Evolutionary conservation across 2,329 filamentous ascomycete species (phyloP).

Genomic region (Phoma sp.): DNA sequence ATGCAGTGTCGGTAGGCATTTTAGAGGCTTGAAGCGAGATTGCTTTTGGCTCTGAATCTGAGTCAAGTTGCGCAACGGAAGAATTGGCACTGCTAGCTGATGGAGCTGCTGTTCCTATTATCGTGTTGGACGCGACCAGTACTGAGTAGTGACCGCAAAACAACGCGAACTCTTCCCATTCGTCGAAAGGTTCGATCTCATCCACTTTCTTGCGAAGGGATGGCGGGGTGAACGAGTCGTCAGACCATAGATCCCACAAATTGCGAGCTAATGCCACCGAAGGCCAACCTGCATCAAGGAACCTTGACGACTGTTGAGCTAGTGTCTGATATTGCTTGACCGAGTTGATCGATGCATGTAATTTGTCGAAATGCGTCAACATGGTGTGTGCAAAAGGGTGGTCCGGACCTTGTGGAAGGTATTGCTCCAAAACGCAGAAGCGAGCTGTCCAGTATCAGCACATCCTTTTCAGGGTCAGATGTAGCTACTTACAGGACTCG

Average conservation of each 20-base stretch:
- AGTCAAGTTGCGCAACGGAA: not conserved
- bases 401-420: conserved; percentile 75
- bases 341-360: conserved; percentile 78
- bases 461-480: not conserved
- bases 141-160: conserved; percentile 87
- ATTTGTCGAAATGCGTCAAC: conserved; percentile 80
- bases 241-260: conserved; percentile 84
- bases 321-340: conserved; percentile 72
- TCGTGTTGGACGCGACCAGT: conserved; percentile 64
- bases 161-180: conserved; percentile 92
- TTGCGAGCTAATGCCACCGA: conserved; percentile 65
- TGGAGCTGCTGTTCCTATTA: conserved; percentile 16
- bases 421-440: conserved; percentile 87
- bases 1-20: conserved; percentile 11
- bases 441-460: conserved; percentile 58
- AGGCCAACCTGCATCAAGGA: conserved; percentile 71
- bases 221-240: conserved; percentile 67
- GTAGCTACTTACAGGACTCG: conserved; percentile 63
- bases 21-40: conserved; percentile 25
- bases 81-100: not conserved
- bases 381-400: conserved; percentile 89
- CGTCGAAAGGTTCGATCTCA: conserved; percentile 82
- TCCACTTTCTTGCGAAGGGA: conserved; percentile 69
- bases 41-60: conserved; percentile 12
- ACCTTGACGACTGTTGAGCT: conserved; percentile 71